Base-by-base conservation (phyloP, 75 land plant species). In the Picea glauca region DNA sequence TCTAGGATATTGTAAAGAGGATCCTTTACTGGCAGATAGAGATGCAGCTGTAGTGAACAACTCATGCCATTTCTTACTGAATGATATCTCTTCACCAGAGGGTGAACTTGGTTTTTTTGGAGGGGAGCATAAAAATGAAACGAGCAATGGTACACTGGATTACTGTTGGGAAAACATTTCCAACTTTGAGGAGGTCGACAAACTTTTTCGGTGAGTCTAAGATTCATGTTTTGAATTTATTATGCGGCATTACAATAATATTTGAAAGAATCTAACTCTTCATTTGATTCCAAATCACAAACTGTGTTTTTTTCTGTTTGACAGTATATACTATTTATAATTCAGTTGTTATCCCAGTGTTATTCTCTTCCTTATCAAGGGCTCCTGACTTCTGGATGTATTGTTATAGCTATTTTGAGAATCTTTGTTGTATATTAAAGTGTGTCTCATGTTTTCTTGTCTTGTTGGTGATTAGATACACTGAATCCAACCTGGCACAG, bases 121-220 rank as follows among this genome's bases (percentile, higher is more conserved):
- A 72, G 80, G 58, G 60, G 80, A 70, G 23, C 80, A 72, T 54
- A 58, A 59, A 50, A 74, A 72, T 57, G 75, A 38, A 21, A 79
- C 23, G 8, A 70, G 80, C 73, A 68, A 79, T n/a, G 58, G 43
- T 18, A 72, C 74, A 50, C 59, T 79, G 57, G 80, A 79, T 26
- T 79, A 66, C 43, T 20, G 77, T 57, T 72, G 75, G 76, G 80
- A 68, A 70, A 72, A 72, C 60, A 79, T 74, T 54, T 58, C 56
- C 60, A 54, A 79, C 35, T 70, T 79, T 33, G 80, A 79, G 38
- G 80, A 79, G 60, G 74, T 79, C 3, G 80, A 68, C 14, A 79
- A 56, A 79, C 60, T 72, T 5, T 79, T 79, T 70, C 35, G 60
- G 80, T 79, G 74, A 70, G 80, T 74, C 56, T 18, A 68, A 18